A percentile compares a stretch with the other conserved stretches of the same genome.
Conservation (phyloP, 106 monocot genomes). For the Acorus calamus region DNA sequence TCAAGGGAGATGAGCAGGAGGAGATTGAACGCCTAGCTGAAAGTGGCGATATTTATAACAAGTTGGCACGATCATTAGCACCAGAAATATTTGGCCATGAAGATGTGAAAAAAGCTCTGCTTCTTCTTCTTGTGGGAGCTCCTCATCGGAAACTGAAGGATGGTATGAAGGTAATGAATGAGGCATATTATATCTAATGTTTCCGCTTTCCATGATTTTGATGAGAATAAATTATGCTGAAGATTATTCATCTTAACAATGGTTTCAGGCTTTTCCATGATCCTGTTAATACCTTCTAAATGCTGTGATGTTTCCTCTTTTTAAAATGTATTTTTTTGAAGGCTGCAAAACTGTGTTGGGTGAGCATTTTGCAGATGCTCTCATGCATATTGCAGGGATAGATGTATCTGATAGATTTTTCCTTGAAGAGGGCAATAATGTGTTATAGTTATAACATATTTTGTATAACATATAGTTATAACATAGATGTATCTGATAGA, state of each 20-base stretch:
- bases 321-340: too few relatives aligned
- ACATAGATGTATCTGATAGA: too few relatives aligned
- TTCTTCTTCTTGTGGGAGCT: constrained; percentile 94
- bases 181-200: too few relatives aligned
- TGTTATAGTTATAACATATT: too few relatives aligned
- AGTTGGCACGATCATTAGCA: constrained; percentile 77
- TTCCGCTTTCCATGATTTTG: neutral
- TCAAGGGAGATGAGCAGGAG: constrained; percentile 80
- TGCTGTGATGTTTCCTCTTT: too few relatives aligned
- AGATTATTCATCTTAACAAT: neutral
- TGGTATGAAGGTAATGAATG: constrained; percentile 75
- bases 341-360: too few relatives aligned
- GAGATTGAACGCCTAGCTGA: constrained; percentile 81
- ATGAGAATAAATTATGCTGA: neutral
- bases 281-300: too few relatives aligned
- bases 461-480: too few relatives aligned
- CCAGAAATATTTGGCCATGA: constrained; percentile 99
- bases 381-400: too few relatives aligned
- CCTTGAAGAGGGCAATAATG: too few relatives aligned
- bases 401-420: too few relatives aligned
- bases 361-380: too few relatives aligned
- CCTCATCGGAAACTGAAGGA: constrained; percentile 89
- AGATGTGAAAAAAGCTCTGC: constrained; percentile 96
- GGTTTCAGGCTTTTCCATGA: neutral
- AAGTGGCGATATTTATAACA: constrained; percentile 95